Percentiles rank a stretch among this genome's conserved stretches.
Conservation (phyloP, 257 asterid genomes). For the Craterostigma plantagineum region DNA sequence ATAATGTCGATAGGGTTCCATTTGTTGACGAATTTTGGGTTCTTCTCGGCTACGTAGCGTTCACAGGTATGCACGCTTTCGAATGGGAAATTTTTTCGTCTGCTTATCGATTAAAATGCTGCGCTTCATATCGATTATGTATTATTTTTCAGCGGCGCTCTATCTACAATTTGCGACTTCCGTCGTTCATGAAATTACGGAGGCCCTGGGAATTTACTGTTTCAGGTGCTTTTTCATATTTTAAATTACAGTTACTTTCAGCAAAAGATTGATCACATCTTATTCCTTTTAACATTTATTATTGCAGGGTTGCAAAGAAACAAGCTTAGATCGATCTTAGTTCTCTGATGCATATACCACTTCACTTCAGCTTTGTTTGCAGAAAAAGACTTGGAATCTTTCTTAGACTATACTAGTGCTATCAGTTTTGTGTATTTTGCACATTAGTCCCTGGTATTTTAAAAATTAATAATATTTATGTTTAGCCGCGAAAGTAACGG, state of each 20-base stretch:
- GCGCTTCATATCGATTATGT: too few relatives aligned
- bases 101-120: background rate
- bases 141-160: slow-evolving; percentile 51
- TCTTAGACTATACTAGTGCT: too few relatives aligned
- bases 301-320: slow-evolving; percentile 61
- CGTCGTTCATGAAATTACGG: slow-evolving; percentile 68
- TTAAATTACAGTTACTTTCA: background rate
- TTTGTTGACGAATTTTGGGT: slow-evolving; percentile 75
- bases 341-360: too few relatives aligned
- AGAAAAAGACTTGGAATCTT: too few relatives aligned
- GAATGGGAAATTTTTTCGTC: background rate
- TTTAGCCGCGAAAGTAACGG: too few relatives aligned
- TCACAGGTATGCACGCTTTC: slow-evolving; percentile 30
- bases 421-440: too few relatives aligned
- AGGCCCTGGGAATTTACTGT: slow-evolving; percentile 70
- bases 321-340: slow-evolving; percentile 34
- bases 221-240: slow-evolving; percentile 36
- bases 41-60: slow-evolving; percentile 48
- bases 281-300: slow-evolving; percentile 2
- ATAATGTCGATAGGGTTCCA: slow-evolving; percentile 77
- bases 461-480: too few relatives aligned
- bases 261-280: background rate
- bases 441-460: too few relatives aligned
- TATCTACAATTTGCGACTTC: slow-evolving; percentile 72
- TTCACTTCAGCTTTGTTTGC: too few relatives aligned